Evolutionary conservation across 2,329 filamentous ascomycete species (phyloP).

Genomic region (Stagonosporopsis chrysanthemi): DNA sequence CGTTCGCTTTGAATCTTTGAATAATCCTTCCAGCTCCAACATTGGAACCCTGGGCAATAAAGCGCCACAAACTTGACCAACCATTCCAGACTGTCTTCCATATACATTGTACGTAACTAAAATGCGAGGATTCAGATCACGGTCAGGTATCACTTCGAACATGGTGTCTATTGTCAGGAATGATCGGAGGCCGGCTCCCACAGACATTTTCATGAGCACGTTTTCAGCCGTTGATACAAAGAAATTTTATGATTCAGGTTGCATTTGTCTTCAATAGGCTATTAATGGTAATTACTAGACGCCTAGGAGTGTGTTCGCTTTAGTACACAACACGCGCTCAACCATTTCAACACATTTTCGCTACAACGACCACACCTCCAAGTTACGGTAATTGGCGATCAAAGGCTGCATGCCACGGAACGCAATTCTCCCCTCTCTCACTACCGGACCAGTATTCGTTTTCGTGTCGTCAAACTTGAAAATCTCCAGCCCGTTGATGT

Average conservation of each 20-base stretch:
- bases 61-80: not conserved
- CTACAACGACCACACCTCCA: slow-evolving; percentile 45
- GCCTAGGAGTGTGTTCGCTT: not conserved
- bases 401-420: slow-evolving; percentile 45
- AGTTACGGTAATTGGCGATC: slow-evolving; percentile 39
- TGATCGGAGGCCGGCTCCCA: no score
- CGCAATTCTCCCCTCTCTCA: slow-evolving; percentile 37
- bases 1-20: not conserved
- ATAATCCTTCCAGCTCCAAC: not conserved
- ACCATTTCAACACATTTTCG: not conserved
- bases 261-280: not conserved
- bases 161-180: no score
- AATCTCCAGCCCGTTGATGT: slow-evolving; percentile 38
- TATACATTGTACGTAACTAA: not conserved
- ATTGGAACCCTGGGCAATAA: not conserved
- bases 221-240: no score
- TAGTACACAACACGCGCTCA: not conserved
- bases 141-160: no score
- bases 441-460: slow-evolving; percentile 36
- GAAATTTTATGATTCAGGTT: not conserved
- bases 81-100: not conserved
- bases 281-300: not conserved
- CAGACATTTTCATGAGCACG: no score
- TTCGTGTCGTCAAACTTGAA: slow-evolving; percentile 41
- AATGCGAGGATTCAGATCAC: not conserved